These are phyloP conservation scores for Kazachstania psychrophila DNA, from an alignment of 805 yeast species.

Conservation along the genomic window DNA sequence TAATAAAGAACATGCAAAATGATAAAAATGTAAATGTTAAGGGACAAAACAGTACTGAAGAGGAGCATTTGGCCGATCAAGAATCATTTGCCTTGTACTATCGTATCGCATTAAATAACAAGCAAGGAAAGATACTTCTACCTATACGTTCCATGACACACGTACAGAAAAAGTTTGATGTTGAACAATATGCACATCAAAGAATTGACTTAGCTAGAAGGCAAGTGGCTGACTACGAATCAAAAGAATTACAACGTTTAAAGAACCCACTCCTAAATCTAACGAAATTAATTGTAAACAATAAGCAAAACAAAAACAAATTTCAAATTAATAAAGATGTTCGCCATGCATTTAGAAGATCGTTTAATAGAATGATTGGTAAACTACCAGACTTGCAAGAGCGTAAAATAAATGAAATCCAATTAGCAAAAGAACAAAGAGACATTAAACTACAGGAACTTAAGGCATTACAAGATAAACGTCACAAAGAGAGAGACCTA, in stretches of 20 bases:
- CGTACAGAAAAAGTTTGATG: slow-evolving; percentile 37
- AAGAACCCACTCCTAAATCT: slow-evolving; percentile 25
- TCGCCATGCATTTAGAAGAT: slow-evolving; percentile 9
- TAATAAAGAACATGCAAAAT: slow-evolving; percentile 9
- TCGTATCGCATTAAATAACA: slow-evolving; percentile 1
- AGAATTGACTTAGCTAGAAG: slow-evolving; percentile 34
- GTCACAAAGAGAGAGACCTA: slow-evolving; percentile 19
- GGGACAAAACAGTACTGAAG: not conserved
- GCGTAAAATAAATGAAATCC: slow-evolving; percentile 17
- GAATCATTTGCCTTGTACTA: slow-evolving; percentile 2
- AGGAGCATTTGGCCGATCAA: slow-evolving; percentile 4
- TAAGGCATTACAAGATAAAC: slow-evolving; percentile 28
- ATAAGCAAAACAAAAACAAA: not conserved
- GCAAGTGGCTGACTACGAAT: slow-evolving; percentile 24
- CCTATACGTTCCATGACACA: not conserved
- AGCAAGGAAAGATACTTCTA: not conserved
- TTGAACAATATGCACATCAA: slow-evolving; percentile 47
- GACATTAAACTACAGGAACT: slow-evolving; percentile 27
- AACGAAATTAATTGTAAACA: slow-evolving; percentile 5
- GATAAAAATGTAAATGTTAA: not conserved
- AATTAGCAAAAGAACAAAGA: slow-evolving; percentile 29
- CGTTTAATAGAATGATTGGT: slow-evolving; percentile 12
- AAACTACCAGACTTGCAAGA: slow-evolving; percentile 11
- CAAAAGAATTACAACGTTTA: slow-evolving; percentile 11
- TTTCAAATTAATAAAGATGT: slow-evolving; percentile 6